A percentile compares a stretch with the other conserved stretches of the same genome.
phyloP scores from a whole-genome alignment of 331 rosid genomes.

The Malus hybrid region DNA sequence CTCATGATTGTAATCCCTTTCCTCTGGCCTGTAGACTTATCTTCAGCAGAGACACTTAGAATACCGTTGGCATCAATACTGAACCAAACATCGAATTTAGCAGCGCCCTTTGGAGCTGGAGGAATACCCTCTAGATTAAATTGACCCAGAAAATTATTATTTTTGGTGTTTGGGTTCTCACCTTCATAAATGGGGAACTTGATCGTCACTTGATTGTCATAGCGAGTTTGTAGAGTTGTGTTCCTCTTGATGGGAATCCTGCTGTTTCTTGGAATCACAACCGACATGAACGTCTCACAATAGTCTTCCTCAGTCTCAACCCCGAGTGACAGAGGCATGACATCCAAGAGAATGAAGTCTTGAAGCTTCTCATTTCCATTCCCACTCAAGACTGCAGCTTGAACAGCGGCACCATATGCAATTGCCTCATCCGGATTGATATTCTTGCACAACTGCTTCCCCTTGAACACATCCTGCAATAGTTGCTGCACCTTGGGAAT shows the following conservation, averaged over 20 bases:
- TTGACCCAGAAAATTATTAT: not conserved
- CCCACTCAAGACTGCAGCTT: not conserved
- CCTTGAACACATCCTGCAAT: not conserved
- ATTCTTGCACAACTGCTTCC: not conserved
- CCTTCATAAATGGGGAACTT: conserved; percentile 41
- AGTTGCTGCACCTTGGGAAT: conserved; percentile 13
- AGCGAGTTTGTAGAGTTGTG: conserved; percentile 17
- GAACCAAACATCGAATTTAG: not conserved
- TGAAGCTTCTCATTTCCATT: not conserved
- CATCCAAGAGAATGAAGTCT: not conserved
- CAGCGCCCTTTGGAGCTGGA: not conserved
- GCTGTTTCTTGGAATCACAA: not conserved
- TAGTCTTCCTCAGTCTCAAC: not conserved
- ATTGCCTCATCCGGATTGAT: not conserved
- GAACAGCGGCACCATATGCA: not conserved
- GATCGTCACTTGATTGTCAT: conserved; percentile 42
- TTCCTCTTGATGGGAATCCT: conserved; percentile 46
- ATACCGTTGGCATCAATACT: not conserved
- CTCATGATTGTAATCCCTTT: not conserved
- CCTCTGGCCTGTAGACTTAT: not conserved
- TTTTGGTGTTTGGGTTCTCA: conserved; percentile 12
- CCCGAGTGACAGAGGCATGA: not conserved
- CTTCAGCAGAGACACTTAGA: not conserved
- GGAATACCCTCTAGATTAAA: not conserved
- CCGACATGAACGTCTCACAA: not conserved